These are phyloP conservation scores for Quercus ilex DNA, from an alignment of 306 rosid genomes.

Conservation along the genomic window DNA sequence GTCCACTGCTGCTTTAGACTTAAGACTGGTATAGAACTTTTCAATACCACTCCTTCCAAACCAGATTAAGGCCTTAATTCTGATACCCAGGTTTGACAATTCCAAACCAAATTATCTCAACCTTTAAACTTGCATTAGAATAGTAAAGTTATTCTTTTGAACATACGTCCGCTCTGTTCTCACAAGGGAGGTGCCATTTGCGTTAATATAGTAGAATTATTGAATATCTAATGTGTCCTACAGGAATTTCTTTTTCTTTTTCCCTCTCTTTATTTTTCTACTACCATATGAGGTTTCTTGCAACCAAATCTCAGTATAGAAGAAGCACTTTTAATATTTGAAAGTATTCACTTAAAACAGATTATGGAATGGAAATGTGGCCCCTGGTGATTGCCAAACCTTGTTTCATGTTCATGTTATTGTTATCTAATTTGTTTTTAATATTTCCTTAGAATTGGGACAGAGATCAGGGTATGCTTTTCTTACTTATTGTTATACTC, in stretches of 20 bases:
- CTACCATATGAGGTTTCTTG: too few relatives aligned
- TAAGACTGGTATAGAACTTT: background rate
- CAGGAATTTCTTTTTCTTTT: background rate
- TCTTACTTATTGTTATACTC: background rate
- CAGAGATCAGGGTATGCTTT: background rate
- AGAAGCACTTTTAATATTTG: background rate
- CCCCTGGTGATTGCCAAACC: background rate
- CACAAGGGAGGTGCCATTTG: background rate
- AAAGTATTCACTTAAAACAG: background rate
- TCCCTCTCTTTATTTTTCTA: too few relatives aligned
- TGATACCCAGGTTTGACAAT: constrained; percentile 9
- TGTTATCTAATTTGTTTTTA: constrained; percentile 1
- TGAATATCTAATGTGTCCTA: background rate
- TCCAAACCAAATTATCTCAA: constrained; percentile 16
- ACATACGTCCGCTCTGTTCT: background rate
- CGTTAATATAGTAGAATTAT: background rate
- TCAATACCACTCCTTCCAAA: background rate
- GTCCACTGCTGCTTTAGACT: background rate
- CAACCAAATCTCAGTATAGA: background rate
- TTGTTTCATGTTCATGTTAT: background rate
- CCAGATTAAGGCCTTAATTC: constrained; percentile 2
- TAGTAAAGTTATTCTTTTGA: background rate
- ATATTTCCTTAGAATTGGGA: background rate
- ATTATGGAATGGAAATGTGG: background rate
- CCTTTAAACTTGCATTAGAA: background rate